Base-by-base conservation (phyloP, 768 basidiomycete genomes). In the Panaeolus papilionaceus region DNA sequence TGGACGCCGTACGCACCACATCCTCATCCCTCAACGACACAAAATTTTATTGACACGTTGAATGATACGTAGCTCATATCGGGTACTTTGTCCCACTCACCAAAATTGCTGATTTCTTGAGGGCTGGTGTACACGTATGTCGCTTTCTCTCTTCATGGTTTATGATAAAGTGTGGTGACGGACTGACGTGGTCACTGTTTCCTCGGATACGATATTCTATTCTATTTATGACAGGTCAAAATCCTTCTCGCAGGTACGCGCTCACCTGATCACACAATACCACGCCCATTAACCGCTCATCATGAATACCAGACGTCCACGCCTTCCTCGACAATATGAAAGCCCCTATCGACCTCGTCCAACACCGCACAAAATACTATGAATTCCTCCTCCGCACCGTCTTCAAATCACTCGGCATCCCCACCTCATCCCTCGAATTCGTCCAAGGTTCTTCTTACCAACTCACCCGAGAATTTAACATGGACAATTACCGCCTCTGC, bases 261-360 rank as follows among this genome's bases (percentile, higher is more conserved):
- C 38, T 14, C 11, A 11, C 28, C 44, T 33, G 11, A 54, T 26
- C 42, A n/a, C 16, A 33, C 12, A 28, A 63, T 65, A 6, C 20
- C 47, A 51, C 7, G 47, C 18, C 20, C 20, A 51, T 14, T 18
- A 9, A 7, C 3, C 23, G 23, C 28, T 12, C 18, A 18, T 26
- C 20, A n/a, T 38, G 33, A 33, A 33, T 33, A 33, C 5, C 75
- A 94, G 95, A 98, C 76, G 88, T 98, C 14, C 98, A 99, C 73
- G 98, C 96, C 7, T 99, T 99, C 83, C 88, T 99, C 61, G 98
- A 99, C 77, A 98, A 98, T 75, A 83, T 96, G 72, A 99, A 99
- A 79, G 96, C 98, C 0, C 96, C 97, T 0, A 81, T 97, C 1
- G 95, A 96, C 61, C 92, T 98, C 67, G 95, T 99, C 61, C 86